phyloP scores from a whole-genome alignment of 75 land plant genomes.

The Cryptomeria japonica region DNA sequence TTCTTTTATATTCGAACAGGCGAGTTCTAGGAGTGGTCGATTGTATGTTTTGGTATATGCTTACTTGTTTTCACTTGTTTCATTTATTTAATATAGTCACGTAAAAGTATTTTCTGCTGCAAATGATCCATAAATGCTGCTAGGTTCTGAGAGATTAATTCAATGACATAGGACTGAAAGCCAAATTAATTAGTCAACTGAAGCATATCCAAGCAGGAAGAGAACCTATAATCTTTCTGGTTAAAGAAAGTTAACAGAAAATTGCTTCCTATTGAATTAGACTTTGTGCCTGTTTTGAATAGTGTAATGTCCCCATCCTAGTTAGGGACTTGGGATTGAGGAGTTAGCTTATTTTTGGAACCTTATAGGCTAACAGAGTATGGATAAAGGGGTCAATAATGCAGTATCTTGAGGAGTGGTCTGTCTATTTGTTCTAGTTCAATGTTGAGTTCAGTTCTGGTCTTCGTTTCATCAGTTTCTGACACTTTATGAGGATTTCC shows the following conservation, averaged over 20 bases:
- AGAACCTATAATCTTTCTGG: neutral
- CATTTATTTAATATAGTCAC: neutral
- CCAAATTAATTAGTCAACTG: neutral
- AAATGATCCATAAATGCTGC: neutral
- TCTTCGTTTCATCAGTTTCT: no score
- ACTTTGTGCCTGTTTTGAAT: neutral
- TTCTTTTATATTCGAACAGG: neutral
- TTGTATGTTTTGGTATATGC: neutral
- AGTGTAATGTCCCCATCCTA: no score
- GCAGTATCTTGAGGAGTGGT: no score
- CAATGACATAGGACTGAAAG: neutral
- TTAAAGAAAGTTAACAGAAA: neutral
- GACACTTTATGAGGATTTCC: no score
- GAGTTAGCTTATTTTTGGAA: no score
- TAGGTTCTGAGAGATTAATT: neutral
- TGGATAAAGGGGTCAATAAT: no score
- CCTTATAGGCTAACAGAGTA: no score
- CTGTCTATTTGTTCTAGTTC: no score
- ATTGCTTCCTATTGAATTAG: neutral
- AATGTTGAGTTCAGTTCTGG: no score
- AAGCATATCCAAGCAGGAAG: neutral
- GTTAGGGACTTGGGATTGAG: no score
- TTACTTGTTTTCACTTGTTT: neutral
- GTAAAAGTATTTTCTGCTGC: neutral
- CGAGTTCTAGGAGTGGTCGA: neutral